These are phyloP conservation scores for Lactarius sanguifluus DNA, from an alignment of 768 basidiomycete species.

Conservation along the genomic window DNA sequence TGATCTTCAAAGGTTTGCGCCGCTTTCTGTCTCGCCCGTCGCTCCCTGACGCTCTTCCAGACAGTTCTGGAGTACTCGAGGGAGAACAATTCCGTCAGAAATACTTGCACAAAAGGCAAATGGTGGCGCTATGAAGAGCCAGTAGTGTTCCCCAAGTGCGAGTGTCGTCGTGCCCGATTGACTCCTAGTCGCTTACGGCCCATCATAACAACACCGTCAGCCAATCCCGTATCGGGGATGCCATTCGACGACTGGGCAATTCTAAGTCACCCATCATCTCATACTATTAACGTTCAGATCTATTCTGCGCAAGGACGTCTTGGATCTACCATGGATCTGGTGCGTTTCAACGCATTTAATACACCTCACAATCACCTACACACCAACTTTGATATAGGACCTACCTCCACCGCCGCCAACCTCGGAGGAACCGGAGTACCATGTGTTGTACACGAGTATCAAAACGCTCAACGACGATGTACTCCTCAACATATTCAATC, in stretches of 20 bases:
- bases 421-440: background rate
- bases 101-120: background rate
- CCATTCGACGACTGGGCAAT: conserved; percentile 6
- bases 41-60: conserved; percentile 1
- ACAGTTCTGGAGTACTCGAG: conserved; percentile 8
- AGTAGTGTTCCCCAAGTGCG: background rate
- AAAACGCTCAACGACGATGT: background rate
- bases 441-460: background rate
- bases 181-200: background rate
- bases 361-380: background rate
- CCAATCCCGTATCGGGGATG: background rate
- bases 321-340: background rate
- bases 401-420: background rate
- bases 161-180: background rate
- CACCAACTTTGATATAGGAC: background rate
- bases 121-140: background rate
- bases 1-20: conserved; percentile 15
- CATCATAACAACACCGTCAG: background rate
- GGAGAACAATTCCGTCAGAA: conserved; percentile 8
- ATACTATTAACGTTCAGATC: background rate
- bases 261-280: background rate
- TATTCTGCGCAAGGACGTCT: background rate
- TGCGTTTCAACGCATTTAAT: background rate
- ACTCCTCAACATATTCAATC: background rate
- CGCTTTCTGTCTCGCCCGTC: background rate